These are phyloP conservation scores for Saccharomyces uvarum DNA, from an alignment of 1,139 yeast species.

Conservation along the genomic window DNA sequence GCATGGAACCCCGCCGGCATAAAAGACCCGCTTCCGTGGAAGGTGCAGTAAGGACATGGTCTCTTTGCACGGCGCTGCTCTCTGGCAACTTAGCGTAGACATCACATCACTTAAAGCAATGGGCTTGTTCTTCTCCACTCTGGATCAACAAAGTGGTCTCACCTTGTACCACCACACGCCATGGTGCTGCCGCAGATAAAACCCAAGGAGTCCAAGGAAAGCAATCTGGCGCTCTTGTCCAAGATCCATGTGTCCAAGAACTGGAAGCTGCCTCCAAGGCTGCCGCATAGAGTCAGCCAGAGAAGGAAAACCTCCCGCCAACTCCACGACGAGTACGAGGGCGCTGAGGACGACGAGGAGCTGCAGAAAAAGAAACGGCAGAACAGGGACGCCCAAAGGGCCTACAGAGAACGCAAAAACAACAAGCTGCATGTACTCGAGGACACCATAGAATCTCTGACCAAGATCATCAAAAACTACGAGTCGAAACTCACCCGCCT, in stretches of 20 bases:
- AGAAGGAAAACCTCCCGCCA: background rate
- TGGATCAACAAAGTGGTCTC: background rate
- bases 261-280: conserved; percentile 6
- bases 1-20: background rate
- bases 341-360: background rate
- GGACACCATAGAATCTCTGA: conserved; percentile 56
- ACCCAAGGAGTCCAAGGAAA: conserved; percentile 4
- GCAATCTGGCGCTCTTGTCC: conserved; percentile 1
- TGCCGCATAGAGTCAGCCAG: background rate
- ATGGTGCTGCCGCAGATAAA: background rate
- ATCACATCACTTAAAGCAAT: background rate
- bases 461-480: conserved; percentile 50
- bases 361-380: conserved; percentile 69
- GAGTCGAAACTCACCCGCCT: background rate
- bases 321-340: background rate
- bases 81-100: background rate
- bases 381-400: conserved; percentile 91
- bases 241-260: conserved; percentile 5
- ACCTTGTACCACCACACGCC: background rate
- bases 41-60: background rate
- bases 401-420: conserved; percentile 45
- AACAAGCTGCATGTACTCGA: conserved; percentile 47
- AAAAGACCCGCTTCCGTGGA: too few species aligned
- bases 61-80: background rate
- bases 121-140: too few species aligned